Percentiles rank a stretch among this genome's conserved stretches.
These are phyloP conservation scores for Fusarium sp. DNA, from an alignment of 2,329 filamentous ascomycete genomes.

Conservation along the genomic window DNA sequence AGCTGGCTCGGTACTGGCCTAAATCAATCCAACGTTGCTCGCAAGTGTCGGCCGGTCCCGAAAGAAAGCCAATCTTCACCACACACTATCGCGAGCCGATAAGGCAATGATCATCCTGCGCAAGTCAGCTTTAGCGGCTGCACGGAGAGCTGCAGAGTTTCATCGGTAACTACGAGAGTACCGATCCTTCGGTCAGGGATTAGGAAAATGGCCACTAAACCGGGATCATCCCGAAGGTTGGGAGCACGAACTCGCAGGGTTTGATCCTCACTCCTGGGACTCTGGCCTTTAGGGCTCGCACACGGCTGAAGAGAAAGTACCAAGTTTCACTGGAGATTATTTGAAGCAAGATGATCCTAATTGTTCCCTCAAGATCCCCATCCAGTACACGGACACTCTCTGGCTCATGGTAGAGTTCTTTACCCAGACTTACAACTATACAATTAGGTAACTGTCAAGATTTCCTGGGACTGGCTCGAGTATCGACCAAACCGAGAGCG, in stretches of 20 bases:
- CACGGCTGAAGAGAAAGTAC: neutral
- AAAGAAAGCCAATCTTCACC: conserved; percentile 34
- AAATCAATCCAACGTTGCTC: conserved; percentile 40
- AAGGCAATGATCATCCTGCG: conserved; percentile 45
- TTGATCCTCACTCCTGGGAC: conserved; percentile 15
- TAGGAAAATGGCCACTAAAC: conserved; percentile 31
- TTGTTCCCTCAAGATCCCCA: neutral
- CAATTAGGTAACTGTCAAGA: neutral
- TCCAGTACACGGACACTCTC: conserved; percentile 7
- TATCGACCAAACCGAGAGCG: conserved; percentile 1
- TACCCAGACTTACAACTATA: neutral
- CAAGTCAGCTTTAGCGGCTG: conserved; percentile 38
- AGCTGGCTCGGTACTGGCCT: conserved; percentile 34
- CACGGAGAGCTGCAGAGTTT: conserved; percentile 42
- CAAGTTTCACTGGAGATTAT: conserved; percentile 3
- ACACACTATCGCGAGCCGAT: conserved; percentile 32
- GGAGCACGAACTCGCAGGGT: conserved; percentile 26
- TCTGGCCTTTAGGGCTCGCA: neutral
- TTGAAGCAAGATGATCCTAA: neutral
- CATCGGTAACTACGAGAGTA: conserved; percentile 45
- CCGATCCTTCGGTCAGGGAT: conserved; percentile 47
- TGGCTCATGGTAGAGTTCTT: neutral
- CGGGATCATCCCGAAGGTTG: conserved; percentile 32
- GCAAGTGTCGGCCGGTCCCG: conserved; percentile 48
- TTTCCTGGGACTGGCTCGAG: neutral